A percentile compares a stretch with the other conserved stretches of the same genome.
Evolutionary conservation across 2,329 filamentous ascomycete species (phyloP).

Genomic region (Periconia digitata): DNA sequence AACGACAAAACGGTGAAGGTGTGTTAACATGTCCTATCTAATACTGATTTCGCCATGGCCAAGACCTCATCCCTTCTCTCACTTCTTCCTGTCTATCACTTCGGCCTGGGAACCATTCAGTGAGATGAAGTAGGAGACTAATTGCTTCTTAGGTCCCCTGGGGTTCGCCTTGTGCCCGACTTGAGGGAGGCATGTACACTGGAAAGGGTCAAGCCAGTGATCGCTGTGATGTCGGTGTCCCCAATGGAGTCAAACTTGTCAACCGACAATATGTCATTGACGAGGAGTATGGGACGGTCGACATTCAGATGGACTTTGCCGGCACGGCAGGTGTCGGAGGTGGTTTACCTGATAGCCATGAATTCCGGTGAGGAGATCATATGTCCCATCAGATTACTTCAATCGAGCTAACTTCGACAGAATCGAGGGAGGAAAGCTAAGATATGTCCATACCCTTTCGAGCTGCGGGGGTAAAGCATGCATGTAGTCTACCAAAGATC

Average conservation of each 20-base stretch:
- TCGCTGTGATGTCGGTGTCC: slow-evolving; percentile 30
- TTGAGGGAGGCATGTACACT: slow-evolving; percentile 32
- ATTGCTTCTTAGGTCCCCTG: slow-evolving; percentile 19
- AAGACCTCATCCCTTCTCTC: neutral
- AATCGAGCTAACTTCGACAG: too few relatives aligned
- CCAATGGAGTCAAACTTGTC: slow-evolving; percentile 26
- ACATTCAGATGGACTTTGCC: slow-evolving; percentile 34
- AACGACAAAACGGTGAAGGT: slow-evolving; percentile 22
- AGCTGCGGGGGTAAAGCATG: slow-evolving; percentile 19
- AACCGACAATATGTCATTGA: slow-evolving; percentile 36
- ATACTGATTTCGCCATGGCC: neutral
- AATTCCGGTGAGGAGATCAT: too few relatives aligned
- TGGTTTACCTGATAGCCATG: slow-evolving; percentile 36
- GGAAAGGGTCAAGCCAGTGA: slow-evolving; percentile 25
- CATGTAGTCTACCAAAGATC: slow-evolving; percentile 13
- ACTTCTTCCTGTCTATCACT: neutral
- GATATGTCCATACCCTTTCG: slow-evolving; percentile 23
- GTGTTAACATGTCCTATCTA: neutral
- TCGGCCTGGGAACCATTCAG: neutral
- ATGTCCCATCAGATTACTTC: too few relatives aligned
- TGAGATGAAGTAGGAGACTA: neutral
- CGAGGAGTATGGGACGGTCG: slow-evolving; percentile 33
- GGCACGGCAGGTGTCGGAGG: slow-evolving; percentile 13
- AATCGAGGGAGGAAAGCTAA: slow-evolving; percentile 29
- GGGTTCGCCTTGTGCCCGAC: slow-evolving; percentile 29